Conservation (phyloP, 306 rosid genomes). For the Acacia confusa region DNA sequence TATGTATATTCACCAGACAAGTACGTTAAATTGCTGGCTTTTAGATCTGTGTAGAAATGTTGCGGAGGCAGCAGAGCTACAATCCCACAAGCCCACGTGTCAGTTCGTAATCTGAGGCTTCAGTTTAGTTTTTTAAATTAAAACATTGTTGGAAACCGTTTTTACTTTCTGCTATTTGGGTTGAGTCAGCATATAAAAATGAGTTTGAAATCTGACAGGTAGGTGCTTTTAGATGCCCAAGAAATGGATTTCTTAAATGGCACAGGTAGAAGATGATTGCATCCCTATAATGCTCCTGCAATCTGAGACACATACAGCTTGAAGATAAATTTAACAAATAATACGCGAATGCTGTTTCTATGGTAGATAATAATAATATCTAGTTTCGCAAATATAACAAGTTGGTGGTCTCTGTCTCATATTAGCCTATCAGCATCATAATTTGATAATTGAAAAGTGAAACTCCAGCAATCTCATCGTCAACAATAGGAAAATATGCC, state of each 20-base stretch:
- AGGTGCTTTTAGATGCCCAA: neutral
- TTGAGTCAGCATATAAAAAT: neutral
- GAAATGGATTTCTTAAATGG: neutral
- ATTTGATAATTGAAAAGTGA: neutral
- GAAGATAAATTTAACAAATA: constrained; percentile 2
- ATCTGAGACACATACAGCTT: too few species aligned
- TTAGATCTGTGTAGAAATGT: neutral
- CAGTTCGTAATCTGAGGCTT: neutral
- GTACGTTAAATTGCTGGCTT: neutral
- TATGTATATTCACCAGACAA: neutral
- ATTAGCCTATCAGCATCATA: neutral
- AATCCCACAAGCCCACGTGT: neutral
- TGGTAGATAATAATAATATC: neutral
- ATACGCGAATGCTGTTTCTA: neutral
- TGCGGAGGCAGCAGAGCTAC: neutral
- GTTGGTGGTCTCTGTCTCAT: constrained; percentile 9
- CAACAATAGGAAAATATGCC: neutral
- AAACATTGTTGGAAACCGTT: neutral
- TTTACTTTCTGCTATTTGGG: neutral
- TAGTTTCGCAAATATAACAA: neutral
- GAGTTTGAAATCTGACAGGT: neutral
- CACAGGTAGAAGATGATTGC: neutral
- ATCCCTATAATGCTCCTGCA: constrained; percentile 9
- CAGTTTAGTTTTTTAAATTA: neutral
- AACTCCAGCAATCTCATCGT: neutral